Percentiles rank a stretch among this genome's conserved stretches.
These are phyloP conservation scores for Chalara sp. DNA, from an alignment of 2,329 filamentous ascomycete genomes.

Conservation along the genomic window DNA sequence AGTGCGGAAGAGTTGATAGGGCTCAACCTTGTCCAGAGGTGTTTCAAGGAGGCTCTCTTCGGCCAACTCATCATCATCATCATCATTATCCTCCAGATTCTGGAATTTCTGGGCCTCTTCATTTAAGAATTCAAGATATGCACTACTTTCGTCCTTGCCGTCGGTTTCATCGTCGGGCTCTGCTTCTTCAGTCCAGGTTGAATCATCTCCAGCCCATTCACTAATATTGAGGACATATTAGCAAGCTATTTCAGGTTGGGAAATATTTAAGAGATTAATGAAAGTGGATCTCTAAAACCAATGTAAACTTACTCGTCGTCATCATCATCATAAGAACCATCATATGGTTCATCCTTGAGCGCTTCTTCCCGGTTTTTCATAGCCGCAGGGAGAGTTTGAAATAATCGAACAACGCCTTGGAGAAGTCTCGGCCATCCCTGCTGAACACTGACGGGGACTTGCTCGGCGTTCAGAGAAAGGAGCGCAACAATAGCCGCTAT, in stretches of 20 bases:
- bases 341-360: conserved; percentile 74
- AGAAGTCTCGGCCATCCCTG: conserved; percentile 92
- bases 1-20: conserved; percentile 81
- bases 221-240: conserved; percentile 34
- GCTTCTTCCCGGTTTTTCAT: conserved; percentile 90
- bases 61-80: conserved; percentile 81
- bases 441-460: conserved; percentile 87
- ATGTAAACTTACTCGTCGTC: conserved; percentile 45
- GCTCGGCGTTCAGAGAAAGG: conserved; percentile 69
- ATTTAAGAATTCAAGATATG: conserved; percentile 93
- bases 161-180: conserved; percentile 51
- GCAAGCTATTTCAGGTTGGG: too few species aligned
- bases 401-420: conserved; percentile 76
- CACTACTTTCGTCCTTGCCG: conserved; percentile 81
- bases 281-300: too few species aligned
- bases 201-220: conserved; percentile 74
- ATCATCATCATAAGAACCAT: conserved; percentile 56
- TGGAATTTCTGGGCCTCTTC: conserved; percentile 88
- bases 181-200: conserved; percentile 66
- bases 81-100: conserved; percentile 59
- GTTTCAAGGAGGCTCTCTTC: conserved; percentile 94
- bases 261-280: too few species aligned
- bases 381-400: conserved; percentile 83
- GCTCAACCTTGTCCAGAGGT: conserved; percentile 90
- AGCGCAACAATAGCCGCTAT: conserved; percentile 89